Percentiles rank a stretch among this genome's conserved stretches.
Evolutionary conservation across 1,284 basidiomycete genomes (phyloP).

Genomic region (Ganoderma boninense): DNA sequence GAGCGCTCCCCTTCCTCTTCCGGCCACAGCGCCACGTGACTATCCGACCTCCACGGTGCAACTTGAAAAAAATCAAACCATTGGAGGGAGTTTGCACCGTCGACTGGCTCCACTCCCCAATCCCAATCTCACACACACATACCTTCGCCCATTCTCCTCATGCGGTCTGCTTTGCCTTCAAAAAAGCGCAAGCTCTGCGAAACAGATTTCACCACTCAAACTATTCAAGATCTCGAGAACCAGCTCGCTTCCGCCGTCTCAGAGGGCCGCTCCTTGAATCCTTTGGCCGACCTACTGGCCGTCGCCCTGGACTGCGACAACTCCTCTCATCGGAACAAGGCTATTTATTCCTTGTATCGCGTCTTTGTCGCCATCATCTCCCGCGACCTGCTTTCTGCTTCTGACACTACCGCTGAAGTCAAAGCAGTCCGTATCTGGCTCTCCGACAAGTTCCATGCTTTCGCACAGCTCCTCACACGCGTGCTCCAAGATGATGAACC

Average conservation of each 20-base stretch:
- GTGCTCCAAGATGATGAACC: constrained; percentile 80
- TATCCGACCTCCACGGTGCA: constrained; percentile 10
- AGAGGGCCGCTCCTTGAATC: constrained; percentile 75
- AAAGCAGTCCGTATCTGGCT: constrained; percentile 81
- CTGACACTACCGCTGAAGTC: constrained; percentile 52
- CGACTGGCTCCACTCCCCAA: no score
- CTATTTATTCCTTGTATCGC: constrained; percentile 85
- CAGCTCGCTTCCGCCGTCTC: constrained; percentile 57
- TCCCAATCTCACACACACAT: background rate
- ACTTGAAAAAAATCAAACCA: background rate
- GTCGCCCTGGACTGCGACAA: constrained; percentile 55
- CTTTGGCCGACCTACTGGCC: constrained; percentile 79
- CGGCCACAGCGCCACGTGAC: background rate
- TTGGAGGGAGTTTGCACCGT: background rate
- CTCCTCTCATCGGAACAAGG: constrained; percentile 72
- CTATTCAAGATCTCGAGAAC: constrained; percentile 59
- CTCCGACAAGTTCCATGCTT: constrained; percentile 73
- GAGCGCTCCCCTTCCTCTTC: background rate
- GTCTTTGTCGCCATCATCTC: constrained; percentile 76
- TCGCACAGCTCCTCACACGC: constrained; percentile 71
- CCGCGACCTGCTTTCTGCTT: constrained; percentile 59
- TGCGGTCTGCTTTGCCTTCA: constrained; percentile 56
- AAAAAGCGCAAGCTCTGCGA: constrained; percentile 59
- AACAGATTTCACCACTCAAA: constrained; percentile 40
- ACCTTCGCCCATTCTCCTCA: constrained; percentile 1